These are phyloP conservation scores for Lachnellula arida DNA, from an alignment of 2,329 filamentous ascomycete genomes.

Conservation along the genomic window DNA sequence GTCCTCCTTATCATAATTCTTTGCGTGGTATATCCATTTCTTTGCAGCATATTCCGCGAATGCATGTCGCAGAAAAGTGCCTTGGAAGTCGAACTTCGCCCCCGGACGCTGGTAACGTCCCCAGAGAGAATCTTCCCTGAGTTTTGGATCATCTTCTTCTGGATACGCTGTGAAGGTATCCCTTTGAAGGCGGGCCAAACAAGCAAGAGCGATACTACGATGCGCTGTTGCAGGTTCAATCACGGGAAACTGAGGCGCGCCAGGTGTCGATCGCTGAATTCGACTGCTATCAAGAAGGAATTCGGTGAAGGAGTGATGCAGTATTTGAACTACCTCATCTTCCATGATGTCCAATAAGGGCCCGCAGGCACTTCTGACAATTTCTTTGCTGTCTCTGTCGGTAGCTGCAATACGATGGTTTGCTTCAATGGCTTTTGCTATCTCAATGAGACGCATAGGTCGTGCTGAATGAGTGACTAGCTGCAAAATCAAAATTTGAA, in stretches of 20 bases:
- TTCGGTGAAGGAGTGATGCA: constrained; percentile 46
- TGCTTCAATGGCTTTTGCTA: constrained; percentile 6
- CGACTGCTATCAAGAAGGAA: constrained; percentile 34
- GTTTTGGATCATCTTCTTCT: not conserved
- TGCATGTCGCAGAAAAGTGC: constrained; percentile 12
- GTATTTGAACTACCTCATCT: constrained; percentile 40
- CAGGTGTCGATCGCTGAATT: not conserved
- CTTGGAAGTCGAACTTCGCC: constrained; percentile 10
- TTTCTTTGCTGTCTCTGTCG: constrained; percentile 8
- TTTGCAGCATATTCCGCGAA: constrained; percentile 19
- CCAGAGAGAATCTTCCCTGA: not conserved
- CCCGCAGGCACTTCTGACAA: constrained; percentile 33
- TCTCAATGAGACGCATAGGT: constrained; percentile 19
- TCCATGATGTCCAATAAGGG: constrained; percentile 40
- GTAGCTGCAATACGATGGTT: constrained; percentile 3
- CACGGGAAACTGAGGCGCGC: constrained; percentile 8
- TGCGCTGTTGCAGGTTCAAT: constrained; percentile 4
- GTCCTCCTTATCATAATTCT: constrained; percentile 14
- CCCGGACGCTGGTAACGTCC: not conserved
- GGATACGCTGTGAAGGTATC: constrained; percentile 1
- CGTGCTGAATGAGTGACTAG: constrained; percentile 22
- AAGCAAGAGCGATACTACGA: constrained; percentile 4
- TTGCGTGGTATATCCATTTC: constrained; percentile 15
- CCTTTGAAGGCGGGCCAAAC: constrained; percentile 4
- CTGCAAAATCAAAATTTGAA: constrained; percentile 21